Evolutionary conservation across 1,139 yeast species (phyloP).

Genomic region (Zygosaccharomyces pseudobailii): DNA sequence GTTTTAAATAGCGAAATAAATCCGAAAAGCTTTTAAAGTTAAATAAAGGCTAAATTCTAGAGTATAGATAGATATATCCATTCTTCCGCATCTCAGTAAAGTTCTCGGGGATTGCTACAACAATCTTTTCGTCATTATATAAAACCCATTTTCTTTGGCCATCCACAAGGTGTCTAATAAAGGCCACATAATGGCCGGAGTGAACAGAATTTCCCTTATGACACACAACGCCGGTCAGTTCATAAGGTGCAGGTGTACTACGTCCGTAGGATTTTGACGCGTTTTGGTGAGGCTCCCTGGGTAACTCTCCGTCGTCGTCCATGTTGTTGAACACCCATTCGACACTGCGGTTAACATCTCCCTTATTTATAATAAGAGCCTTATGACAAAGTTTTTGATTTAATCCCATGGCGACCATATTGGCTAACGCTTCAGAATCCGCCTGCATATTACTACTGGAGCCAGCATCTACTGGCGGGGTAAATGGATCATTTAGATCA

Average conservation of each 20-base stretch:
- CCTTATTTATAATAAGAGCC: conserved; percentile 56
- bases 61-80: conserved; percentile 53
- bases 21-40: not conserved
- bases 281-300: conserved; percentile 9
- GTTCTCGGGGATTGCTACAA: conserved; percentile 54
- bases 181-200: conserved; percentile 94
- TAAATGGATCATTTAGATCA: conserved; percentile 64
- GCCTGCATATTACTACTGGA: conserved; percentile 33
- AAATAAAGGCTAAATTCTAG: conserved; percentile 8
- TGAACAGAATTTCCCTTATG: conserved; percentile 94
- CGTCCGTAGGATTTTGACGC: conserved; percentile 26
- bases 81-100: conserved; percentile 57
- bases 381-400: conserved; percentile 54
- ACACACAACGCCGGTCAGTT: conserved; percentile 69
- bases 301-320: conserved; percentile 52
- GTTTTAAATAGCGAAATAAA: no score
- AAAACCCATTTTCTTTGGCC: conserved; percentile 65
- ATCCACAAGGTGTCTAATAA: conserved; percentile 46
- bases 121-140: conserved; percentile 93
- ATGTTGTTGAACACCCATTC: conserved; percentile 86
- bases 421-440: conserved; percentile 47
- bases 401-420: conserved; percentile 67
- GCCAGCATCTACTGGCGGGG: conserved; percentile 25
- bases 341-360: conserved; percentile 69
- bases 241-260: conserved; percentile 40